phyloP scores from a whole-genome alignment of 805 yeast species.

The Scheffersomyces lignosus region DNA sequence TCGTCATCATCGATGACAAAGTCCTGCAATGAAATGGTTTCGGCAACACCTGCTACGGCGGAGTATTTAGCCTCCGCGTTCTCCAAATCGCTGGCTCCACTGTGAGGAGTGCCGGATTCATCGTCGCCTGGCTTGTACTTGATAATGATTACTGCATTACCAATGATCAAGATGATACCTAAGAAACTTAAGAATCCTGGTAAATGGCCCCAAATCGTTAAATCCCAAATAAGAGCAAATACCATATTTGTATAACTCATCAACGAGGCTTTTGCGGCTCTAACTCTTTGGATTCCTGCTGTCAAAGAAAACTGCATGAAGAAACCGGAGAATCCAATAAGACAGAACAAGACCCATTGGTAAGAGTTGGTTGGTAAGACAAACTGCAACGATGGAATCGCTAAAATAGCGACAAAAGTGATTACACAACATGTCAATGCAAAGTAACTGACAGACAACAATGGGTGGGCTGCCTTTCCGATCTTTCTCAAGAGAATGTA shows the following conservation, averaged over 20 bases:
- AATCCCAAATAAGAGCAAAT: constrained; percentile 77
- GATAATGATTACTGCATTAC: constrained; percentile 63
- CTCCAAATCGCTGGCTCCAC: not conserved
- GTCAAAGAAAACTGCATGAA: constrained; percentile 77
- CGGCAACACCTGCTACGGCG: constrained; percentile 6
- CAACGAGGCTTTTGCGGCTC: constrained; percentile 73
- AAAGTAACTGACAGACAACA: constrained; percentile 75
- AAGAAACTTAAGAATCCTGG: constrained; percentile 68
- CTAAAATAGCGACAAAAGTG: constrained; percentile 50
- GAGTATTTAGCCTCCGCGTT: constrained; percentile 4
- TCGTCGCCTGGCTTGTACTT: constrained; percentile 41
- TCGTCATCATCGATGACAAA: constrained; percentile 30
- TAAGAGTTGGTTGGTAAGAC: constrained; percentile 56
- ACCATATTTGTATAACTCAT: constrained; percentile 76
- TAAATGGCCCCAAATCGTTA: constrained; percentile 65
- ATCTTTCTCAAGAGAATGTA: constrained; percentile 71
- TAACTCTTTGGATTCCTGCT: constrained; percentile 78
- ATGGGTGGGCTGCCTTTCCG: constrained; percentile 77
- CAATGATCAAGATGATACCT: constrained; percentile 69
- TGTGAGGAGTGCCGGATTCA: constrained; percentile 3
- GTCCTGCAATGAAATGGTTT: constrained; percentile 27
- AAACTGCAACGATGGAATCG: constrained; percentile 60
- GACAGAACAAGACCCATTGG: constrained; percentile 65
- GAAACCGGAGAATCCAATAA: constrained; percentile 78
- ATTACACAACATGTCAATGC: constrained; percentile 60